phyloP scores from a whole-genome alignment of 2,329 filamentous ascomycete species.

The Plenodomus biglobosus region DNA sequence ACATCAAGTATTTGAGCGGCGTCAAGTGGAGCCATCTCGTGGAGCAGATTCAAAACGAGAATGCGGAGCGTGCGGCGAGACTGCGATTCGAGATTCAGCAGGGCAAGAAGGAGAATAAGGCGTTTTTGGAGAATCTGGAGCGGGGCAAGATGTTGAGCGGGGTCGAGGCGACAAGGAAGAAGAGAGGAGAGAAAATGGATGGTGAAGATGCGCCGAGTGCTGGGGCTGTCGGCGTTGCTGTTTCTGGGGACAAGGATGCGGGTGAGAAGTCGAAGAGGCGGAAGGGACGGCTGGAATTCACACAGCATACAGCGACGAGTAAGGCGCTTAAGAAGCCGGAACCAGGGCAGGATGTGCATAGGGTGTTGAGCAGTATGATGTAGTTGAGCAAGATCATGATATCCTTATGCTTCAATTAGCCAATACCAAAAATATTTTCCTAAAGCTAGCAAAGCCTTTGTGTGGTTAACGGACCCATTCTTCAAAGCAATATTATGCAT shows the following conservation, averaged over 20 bases:
- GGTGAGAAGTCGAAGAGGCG: constrained; percentile 29
- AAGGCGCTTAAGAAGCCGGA: constrained; percentile 39
- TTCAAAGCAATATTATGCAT: neutral
- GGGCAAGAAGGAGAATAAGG: constrained; percentile 76
- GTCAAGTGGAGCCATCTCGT: constrained; percentile 77
- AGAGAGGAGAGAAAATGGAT: constrained; percentile 48
- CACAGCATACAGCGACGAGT: constrained; percentile 61
- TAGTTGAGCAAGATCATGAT: constrained; percentile 15
- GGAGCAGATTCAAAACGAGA: constrained; percentile 78
- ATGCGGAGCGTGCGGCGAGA: constrained; percentile 73
- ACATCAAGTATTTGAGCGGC: constrained; percentile 74
- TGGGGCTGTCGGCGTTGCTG: constrained; percentile 15
- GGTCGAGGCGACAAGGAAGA: constrained; percentile 61
- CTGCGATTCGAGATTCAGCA: constrained; percentile 77
- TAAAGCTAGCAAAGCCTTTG: too few species aligned
- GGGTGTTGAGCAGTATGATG: constrained; percentile 44
- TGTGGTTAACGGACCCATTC: too few species aligned
- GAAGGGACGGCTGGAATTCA: constrained; percentile 58
- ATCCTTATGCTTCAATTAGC: constrained; percentile 1
- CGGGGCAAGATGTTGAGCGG: constrained; percentile 70
- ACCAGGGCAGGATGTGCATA: constrained; percentile 33
- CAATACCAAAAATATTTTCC: too few species aligned
- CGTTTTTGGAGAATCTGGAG: constrained; percentile 78
- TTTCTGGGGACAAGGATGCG: constrained; percentile 34
- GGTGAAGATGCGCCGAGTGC: constrained; percentile 17